Evolutionary conservation across 352 stramenopile genomes (phyloP), one percentile per base, ranked within the genome.

Genomic region (Pythium sp.): DNA sequence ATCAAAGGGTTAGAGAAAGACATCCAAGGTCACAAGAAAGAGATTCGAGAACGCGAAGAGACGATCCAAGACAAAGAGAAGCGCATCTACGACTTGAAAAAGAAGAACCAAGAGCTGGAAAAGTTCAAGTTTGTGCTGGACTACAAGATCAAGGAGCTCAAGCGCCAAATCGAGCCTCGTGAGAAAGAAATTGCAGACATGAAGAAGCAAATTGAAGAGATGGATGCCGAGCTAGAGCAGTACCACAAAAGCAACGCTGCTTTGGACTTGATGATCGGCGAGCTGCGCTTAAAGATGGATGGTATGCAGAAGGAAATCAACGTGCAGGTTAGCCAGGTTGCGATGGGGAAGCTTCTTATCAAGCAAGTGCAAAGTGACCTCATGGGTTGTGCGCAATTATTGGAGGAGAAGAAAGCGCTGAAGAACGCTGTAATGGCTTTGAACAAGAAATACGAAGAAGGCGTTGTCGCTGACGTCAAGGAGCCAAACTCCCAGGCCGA

Each of bases 101-200:
- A 98, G 82, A 98, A 98, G 73, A 98, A 98, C 72, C 92, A 98
- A 69, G 94, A 98, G 74, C 78, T 98, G 24, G 95, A 98, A 55
- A 98, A 98, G 76, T 98, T 98, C 77, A 98, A 98, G 73, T 98
- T 98, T 62, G 94, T 98, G 47, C 72, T 98, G 32, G 94, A 98
- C 72, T 98, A 98, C 83, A 98, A 98, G 75, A 98, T 98, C 79
- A 98, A 98, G 69, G 95, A 98, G 80, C 75, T 98, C 5, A 98
- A 98, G 77, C 84, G 93, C 3, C 95, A 98, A 76, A 98, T 98
- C 47, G 95, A 98, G 73, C 95, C 95, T 20, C 90, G 94, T 6
- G 94, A 98, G 65, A 92, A 93, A 34, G 95, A 98, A 66, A 98
- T 98, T 61, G 79, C 85, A 2, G 90, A 93, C 67, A 98, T 98